Base-by-base conservation (phyloP, 768 basidiomycete genomes). In the Russula compacta region DNA sequence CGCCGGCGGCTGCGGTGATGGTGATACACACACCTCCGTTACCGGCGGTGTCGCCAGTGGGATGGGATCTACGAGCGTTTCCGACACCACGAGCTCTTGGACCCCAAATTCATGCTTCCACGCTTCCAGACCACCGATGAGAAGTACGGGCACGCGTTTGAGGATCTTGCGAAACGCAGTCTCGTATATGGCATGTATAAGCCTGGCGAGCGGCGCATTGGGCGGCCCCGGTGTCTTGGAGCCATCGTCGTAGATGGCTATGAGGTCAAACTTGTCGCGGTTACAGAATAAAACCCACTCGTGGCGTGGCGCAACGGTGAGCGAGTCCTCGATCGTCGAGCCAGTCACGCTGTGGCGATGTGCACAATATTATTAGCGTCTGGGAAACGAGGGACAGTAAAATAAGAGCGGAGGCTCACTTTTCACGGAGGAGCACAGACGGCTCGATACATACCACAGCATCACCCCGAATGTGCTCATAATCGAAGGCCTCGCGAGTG, bases 391-490 rank as follows among this genome's bases (percentile, higher is more conserved):
- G 40, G 6, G 32, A 42, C 21, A 10, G 32, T 8, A 19, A 2
- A 49, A 19, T 21, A 35, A 54, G 46, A 49, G 15, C 54, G 44
- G 33, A 5, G 12, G 76, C 84, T 73, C 71, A 92, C 91, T 79
- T 82, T 63, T 82, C 74, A 49, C 91, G 80, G 59, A 78, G 67
- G 21, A 92, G 77, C 5, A 95, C 82, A 1, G 79, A 79, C 6
- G 94, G 92, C 72, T 98, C 94, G 21, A 97, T 78, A 72, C 92
- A 95, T 1, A 93, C 84, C 2, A 88, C 79, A 7, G 86, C 81
- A 63, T 83, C 77, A 3, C 76, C 79, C 57, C 78, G 81, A 60
- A 97, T 87, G 61, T 87, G 84, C 56, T 86, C 90, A 17, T 68
- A 73, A 63, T 92, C 83, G 67, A 89, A 95, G 51, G 89, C 87